Conservation (phyloP, 371 early-diverging fungal genomes). For the Pancytospora philotis region DNA sequence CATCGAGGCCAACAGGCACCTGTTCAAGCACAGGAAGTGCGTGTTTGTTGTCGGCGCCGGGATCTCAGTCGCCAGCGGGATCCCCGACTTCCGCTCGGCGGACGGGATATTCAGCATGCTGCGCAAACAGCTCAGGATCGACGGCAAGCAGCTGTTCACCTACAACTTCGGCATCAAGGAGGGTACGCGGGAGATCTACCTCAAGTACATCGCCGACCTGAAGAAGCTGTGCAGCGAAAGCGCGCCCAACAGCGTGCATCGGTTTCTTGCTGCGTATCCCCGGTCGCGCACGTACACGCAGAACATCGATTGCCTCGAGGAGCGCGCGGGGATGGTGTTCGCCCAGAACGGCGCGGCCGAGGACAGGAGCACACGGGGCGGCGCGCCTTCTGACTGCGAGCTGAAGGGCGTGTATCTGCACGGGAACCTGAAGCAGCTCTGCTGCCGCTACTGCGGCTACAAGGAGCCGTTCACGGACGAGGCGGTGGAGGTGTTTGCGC, state of each 20-base stretch:
- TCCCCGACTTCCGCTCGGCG: conserved; percentile 89
- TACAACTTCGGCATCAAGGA: conserved; percentile 61
- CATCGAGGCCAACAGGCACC: conserved; percentile 13
- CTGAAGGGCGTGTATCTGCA: conserved; percentile 57
- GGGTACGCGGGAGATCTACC: conserved; percentile 68
- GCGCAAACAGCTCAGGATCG: conserved; percentile 67
- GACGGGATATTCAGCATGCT: conserved; percentile 83
- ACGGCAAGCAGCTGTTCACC: conserved; percentile 85
- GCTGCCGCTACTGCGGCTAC: conserved; percentile 48
- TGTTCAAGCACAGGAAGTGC: conserved; percentile 61
- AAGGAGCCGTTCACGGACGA: conserved; percentile 32
- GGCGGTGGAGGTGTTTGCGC: conserved; percentile 6
- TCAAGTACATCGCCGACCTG: conserved; percentile 80
- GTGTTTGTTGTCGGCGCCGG: conserved; percentile 78
- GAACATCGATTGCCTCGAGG: conserved; percentile 90
- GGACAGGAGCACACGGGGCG: neutral
- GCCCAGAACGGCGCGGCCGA: neutral
- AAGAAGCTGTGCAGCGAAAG: conserved; percentile 66
- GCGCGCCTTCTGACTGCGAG: neutral
- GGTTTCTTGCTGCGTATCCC: conserved; percentile 72
- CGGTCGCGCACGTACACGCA: conserved; percentile 85
- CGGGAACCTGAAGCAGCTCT: conserved; percentile 52
- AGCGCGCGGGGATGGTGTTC: conserved; percentile 67
- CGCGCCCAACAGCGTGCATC: conserved; percentile 71
- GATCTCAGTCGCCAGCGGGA: conserved; percentile 82